Evolutionary conservation across 2,329 filamentous ascomycete genomes (phyloP), one percentile per base, ranked within the genome.

Genomic region (Fusarium mangiferae): DNA sequence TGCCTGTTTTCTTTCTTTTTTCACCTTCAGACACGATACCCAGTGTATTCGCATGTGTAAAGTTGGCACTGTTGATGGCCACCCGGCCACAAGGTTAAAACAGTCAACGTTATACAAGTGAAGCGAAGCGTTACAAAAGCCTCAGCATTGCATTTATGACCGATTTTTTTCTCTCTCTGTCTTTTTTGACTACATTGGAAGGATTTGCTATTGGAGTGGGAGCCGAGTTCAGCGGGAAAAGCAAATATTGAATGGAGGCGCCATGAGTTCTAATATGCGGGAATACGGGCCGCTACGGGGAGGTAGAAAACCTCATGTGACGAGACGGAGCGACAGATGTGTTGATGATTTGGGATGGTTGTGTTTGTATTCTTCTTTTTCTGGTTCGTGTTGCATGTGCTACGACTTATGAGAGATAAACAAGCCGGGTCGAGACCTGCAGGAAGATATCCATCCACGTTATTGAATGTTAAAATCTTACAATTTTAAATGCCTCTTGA

Each of bases 21-120:
- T 70, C 63, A 68, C 66, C 71, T 75, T 75, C 63, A 68, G 74
- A 75, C 75, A 79, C 79, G 79, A 81, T 82, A 81, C 79, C 78
- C 67, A 72, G 74, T 67, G 72, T 78, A 69, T 70, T 73, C 56
- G 72, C 59, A 62, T 63, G 58, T 79, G 74, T 78, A 77, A 56
- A 75, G 66, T 72, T 58, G 36, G 55, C 59, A 52, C 48, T 67
- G 30, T 62, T 68, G 36, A 52, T 51, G 49, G 26, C 26, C 55
- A 15, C 41, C 54, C 11, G 35, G 44, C 48, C 45, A 28, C 30
- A 39, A 46, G 36, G 62, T 52, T n/a, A 42, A 66, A 54, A 64
- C 39, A 46, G 54, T 35, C 63, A 42, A 52, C 35, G 46, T 59
- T 58, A 30, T 26, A 72, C 64, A 68, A 64, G 67, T 58, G 68